Evolutionary conservation across 2,329 filamentous ascomycete species (phyloP), one percentile per base, ranked within the genome.

Genomic region (Didymella pomorum): DNA sequence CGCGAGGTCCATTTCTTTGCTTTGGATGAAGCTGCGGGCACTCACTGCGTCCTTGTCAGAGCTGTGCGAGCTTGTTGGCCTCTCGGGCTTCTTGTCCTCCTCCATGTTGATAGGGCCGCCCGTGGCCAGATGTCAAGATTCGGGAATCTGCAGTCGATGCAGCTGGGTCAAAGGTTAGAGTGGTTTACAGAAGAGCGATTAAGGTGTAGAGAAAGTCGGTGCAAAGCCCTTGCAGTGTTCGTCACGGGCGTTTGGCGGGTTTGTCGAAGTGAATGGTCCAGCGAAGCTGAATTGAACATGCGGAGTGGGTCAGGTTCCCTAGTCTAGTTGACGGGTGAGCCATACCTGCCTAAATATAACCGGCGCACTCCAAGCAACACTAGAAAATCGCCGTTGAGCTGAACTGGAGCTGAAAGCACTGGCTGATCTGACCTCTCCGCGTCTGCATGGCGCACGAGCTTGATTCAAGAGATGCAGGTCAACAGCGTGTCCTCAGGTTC

Each of bases 51-150:
- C 72, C 43, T 63, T 67, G 52, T 73, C 71, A 3, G 73, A 76
- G 67, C 72, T 74, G 52, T 70, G 64, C 21, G 65, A 60, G 70
- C 73, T 76, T 47, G 64, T 61, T n/a, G 72, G 71, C 57, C 66
- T 65, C 46, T 62, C 57, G 50, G 64, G 47, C 43, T 64, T 60
- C 29, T 65, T 63, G 35, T 60, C 57, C 28, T 59, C 51, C 16
- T 58, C 56, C 56, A 58, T 58, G 31, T 50, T 54, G 51, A 33
- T 28, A 26, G 52, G 42, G 43, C 20, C 25, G 49, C 43, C 44
- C 39, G 44, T 29, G 18, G 55, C 42, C 52, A 53, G 57, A 51
- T 51, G n/a, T 45, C 47, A 49, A 35, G 47, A 33, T 39, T 23
- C 23, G 31, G 28, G 43, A 33, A 29, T 52, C 42, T 31, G 47